Evolutionary conservation across 768 basidiomycete genomes (phyloP).

Genomic region (Suillus sp.): DNA sequence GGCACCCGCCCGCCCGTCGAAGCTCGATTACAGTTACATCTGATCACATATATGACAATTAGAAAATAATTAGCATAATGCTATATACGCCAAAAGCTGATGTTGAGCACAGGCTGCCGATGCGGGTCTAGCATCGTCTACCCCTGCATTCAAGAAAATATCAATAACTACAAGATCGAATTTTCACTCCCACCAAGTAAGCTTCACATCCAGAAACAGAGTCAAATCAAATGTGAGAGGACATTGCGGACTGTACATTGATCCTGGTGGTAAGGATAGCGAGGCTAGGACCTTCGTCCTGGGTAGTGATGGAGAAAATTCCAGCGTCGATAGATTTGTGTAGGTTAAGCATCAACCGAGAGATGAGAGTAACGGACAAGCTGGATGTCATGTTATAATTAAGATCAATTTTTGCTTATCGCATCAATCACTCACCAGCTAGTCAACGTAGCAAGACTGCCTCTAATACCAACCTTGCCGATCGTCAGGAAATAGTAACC

Average conservation of each 20-base stretch:
- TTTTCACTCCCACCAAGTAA: neutral
- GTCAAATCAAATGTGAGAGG: neutral
- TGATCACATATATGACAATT: neutral
- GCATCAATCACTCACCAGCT: constrained; percentile 40
- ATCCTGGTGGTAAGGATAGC: neutral
- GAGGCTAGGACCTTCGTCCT: constrained; percentile 48
- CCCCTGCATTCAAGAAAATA: neutral
- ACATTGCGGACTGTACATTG: neutral
- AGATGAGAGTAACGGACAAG: constrained; percentile 54
- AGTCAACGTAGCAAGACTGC: constrained; percentile 50
- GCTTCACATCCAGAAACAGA: neutral
- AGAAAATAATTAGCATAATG: neutral
- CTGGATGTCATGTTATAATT: constrained; percentile 25
- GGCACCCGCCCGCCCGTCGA: neutral
- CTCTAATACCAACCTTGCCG: constrained; percentile 31
- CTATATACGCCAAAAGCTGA: too few species aligned
- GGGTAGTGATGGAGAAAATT: constrained; percentile 7
- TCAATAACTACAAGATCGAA: neutral
- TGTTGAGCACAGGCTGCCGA: too few species aligned
- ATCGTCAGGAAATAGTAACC: neutral
- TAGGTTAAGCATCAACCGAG: constrained; percentile 58
- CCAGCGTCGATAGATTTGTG: constrained; percentile 38
- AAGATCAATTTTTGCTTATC: neutral
- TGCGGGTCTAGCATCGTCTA: neutral
- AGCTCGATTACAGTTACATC: neutral